Evolutionary conservation across 1,284 basidiomycete genomes (phyloP), one percentile per base, ranked within the genome.

Genomic region (Sutorius eximius): DNA sequence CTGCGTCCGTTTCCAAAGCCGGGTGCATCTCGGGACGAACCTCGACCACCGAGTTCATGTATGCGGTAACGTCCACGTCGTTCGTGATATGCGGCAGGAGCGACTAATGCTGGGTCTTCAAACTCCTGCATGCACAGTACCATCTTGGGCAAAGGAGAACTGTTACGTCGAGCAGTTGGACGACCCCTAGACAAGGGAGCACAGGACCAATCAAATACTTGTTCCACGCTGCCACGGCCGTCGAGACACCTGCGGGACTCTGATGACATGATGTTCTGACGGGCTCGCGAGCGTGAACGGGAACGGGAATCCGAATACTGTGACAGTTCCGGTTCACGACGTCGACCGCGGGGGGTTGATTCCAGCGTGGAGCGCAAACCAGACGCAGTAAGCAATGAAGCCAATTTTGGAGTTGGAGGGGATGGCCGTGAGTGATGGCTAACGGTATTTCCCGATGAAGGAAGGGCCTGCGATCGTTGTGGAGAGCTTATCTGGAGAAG

Each of bases 1-100:
- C 81, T 85, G 49, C 83, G 77, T 49, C 83, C 83, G 34, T 72
- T 69, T 11, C 82, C 83, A 53, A 71, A 81, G 10, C 83, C 83
- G 29, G 79, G 81, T 13, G 77, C 81, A 48, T 74, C 71, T 38
- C 66, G 68, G 37, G 69, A 69, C 42, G 60, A 59, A 43, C 74
- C 73, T 37, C 69, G 56, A 5, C 77, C 78, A 34, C 77, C 75
- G 41, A 84, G 67, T 59, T 82, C 80, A 2, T 79, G 73, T 10
- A 73, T 71, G 47, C 76, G 73, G 44, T 75, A 69, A 7, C 82
- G 74, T 11, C 82, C 83, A 53, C 82, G 67, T 56, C 71, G 72
- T 37, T 69, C 64, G 34, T 63, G 58, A 22, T 66, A 63, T 48
- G 48, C 58, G 34, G 34, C 40, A 22, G 56, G 46, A 50, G 61